Evolutionary conservation across 148 eudicot genomes (phyloP), one percentile per base, ranked within the genome.

Genomic region (Salicornia ramosissima): DNA sequence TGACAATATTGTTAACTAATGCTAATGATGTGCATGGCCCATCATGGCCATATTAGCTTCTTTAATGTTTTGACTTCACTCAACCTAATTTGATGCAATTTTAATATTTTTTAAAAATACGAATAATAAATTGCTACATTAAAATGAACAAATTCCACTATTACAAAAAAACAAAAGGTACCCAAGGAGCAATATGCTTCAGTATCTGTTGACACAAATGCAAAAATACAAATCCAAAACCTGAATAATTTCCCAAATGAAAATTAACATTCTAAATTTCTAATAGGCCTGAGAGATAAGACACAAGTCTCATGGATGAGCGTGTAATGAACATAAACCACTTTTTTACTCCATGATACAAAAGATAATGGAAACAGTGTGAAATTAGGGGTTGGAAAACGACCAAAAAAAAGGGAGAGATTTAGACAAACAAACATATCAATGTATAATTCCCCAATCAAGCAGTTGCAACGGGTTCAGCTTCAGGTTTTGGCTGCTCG

Each of bases 401-500:
- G 4, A 64, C 68, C 21, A 25, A 13, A 51, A 58, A 45, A 39
- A 67, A 19, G 45, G 25, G 58, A 50, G 40, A 22, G 54, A 60
- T 64, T 52, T 64, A 39, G 45, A 75, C 70, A 53, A 22, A 68
- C 67, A 28, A 22, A 68, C 67, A 28, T 60, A 42, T 40, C 24
- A 39, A 46, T 8, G 70, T 73, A 52, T 31, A 74, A n/a, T n/a
- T n/a, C n/a, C n/a, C n/a, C n/a, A n/a, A 71, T 75, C 73, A 77
- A 72, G 80, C 76, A 70, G 36, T 70, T 57, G 76, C 74, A 16
- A 71, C 76, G 21, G 83, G 78, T 76, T 81, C 81, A 39, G 79
- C 70, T 74, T 78, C 89, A 59, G 83, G 51, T 13, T 71, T 63
- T 57, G 84, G 83, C 65, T 83, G 80, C 28, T 85, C 85, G 24